Base-by-base conservation (phyloP, 345 rosid species). In the Moricandia arvensis region DNA sequence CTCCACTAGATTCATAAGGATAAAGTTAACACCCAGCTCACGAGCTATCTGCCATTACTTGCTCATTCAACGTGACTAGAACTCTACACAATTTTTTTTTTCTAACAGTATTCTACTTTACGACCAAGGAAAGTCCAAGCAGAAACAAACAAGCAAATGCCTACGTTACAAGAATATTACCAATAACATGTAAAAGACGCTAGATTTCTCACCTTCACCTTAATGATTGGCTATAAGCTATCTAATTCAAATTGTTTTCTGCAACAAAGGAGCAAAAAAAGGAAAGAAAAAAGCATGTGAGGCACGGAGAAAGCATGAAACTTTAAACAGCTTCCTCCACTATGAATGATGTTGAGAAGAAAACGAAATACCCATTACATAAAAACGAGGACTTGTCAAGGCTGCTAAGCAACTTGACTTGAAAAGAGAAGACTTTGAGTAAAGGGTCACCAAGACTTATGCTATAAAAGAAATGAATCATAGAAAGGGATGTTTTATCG, bases 221-320 rank as follows among this genome's bases (percentile, higher is more conserved):
- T 75, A 73, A 81, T 71, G 69, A 43, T 13, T 57, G 81, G 71
- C 64, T 30, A 59, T 55, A 59, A 68, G 85, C 73, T 80, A 77
- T 80, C 66, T 60, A 73, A 67, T 55, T 64, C 84, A 17, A 66
- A 15, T 73, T 59, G 75, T 65, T 69, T 66, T 80, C 90, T 83
- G 86, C 84, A 78, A 38, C 67, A 35, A 66, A 73, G 51, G 2
- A 21, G 24, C 24, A 21, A 21, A 21, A 21, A 21, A 21, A 21
- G 2, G 24, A 21, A 21, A 21, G 2, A 29, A 34, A 68, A 54
- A 61, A 79, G 79, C 72, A 69, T 80, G 55, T n/a, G 70, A 83
- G 79, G 83, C 89, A 90, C 88, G 71, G 79, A 82, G 31, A 86
- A 86, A 80, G 80, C 80, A 78, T 76, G 90, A 83, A 71, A 70